Evolutionary conservation across 2,329 filamentous ascomycete genomes (phyloP), one percentile per base, ranked within the genome.

Genomic region (Pseudogymnoascus sp.): DNA sequence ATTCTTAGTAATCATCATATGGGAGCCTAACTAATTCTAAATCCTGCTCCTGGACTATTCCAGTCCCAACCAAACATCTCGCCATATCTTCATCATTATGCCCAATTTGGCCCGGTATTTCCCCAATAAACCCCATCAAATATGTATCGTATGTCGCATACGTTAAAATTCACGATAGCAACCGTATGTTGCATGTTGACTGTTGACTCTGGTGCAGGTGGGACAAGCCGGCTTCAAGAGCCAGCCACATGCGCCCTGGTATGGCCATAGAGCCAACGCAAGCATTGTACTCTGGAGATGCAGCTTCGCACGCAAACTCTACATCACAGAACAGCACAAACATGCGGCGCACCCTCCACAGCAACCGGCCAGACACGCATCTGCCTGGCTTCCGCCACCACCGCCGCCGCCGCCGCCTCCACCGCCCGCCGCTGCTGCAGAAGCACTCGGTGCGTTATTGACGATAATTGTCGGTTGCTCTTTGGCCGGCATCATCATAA

Each of bases 231-330:
- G n/a, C 45, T 28, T 25, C 30, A 55, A 12, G 5, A 22, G n/a
- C 8, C 9, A 12, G n/a, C 45, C 2, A 55, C 25, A 33, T 19
- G 25, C 5, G 45, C 1, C 28, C 9, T 55, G 49, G 49, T 33
- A 19, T 55, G n/a, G 49, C 11, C n/a, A 25, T 19, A 14, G n/a
- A 33, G n/a, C 25, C 25, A 55, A 19, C 49, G 4, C 49, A 6
- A 55, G 9, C 1, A 14, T 6, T 19, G 12, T 19, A 33, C n/a
- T 55, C 28, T 16, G 5, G 5, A 30, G 14, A 19, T 55, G 25
- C 28, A 16, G 9, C 8, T 19, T 19, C 49, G 33, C 89, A 9
- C 49, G 28, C 25, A 55, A 33, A 33, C 25, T 28, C 49, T 55
- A 55, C 49, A 55, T 55, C 25, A 55, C 49, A 19, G 49, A 55